Conservation (phyloP, 352 stramenopile genomes). For the Elongisporangium prolatum region DNA sequence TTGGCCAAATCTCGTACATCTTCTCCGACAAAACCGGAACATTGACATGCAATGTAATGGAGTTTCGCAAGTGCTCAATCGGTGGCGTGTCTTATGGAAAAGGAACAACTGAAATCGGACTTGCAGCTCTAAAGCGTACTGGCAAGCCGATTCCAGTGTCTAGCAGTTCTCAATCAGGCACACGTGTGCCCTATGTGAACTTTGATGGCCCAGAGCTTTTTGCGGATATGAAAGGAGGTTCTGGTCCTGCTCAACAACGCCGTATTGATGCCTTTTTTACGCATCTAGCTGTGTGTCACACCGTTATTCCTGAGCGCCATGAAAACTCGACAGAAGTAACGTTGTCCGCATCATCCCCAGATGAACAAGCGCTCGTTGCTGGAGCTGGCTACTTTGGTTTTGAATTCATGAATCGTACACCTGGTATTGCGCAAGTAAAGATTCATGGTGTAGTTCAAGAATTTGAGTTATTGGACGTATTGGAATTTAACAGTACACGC, state of each 20-base stretch:
- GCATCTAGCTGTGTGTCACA: conserved; percentile 91
- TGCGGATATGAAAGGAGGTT: conserved; percentile 56
- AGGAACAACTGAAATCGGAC: conserved; percentile 79
- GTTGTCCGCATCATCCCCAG: conserved; percentile 71
- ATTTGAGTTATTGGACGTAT: conserved; percentile 83
- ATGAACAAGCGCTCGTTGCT: conserved; percentile 86
- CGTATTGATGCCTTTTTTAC: conserved; percentile 77
- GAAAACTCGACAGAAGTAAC: conserved; percentile 57
- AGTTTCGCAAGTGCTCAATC: conserved; percentile 93
- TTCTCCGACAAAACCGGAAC: conserved; percentile 99
- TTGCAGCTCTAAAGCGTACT: conserved; percentile 54
- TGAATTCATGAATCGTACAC: conserved; percentile 62
- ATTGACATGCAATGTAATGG: conserved; percentile 99
- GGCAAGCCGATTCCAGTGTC: conserved; percentile 47
- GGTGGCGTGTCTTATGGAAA: conserved; percentile 86
- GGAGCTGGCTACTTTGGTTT: conserved; percentile 73
- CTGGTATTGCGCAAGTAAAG: conserved; percentile 42
- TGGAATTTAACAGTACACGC: conserved; percentile 90
- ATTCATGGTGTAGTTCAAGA: conserved; percentile 36
- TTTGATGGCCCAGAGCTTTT: conserved; percentile 69
- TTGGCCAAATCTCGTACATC: conserved; percentile 97
- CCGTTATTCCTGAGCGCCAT: conserved; percentile 95
- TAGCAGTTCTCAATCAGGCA: conserved; percentile 1
- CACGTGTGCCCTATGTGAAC: conserved; percentile 57
- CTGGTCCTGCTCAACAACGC: conserved; percentile 38